These are phyloP conservation scores for Polymyxa betae DNA, from an alignment of 208 protist species.

Conservation along the genomic window DNA sequence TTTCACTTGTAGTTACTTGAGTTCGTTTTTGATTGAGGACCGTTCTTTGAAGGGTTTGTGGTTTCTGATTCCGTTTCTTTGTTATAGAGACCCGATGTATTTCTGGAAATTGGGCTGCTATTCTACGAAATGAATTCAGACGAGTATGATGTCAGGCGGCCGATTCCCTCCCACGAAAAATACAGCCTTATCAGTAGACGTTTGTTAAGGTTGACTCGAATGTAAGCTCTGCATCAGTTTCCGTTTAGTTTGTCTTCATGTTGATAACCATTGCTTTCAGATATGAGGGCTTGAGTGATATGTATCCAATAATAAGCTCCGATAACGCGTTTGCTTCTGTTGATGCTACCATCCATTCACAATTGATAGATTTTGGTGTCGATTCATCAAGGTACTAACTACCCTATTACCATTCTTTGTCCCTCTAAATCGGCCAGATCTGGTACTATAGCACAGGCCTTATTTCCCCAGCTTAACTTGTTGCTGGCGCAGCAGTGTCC, in stretches of 20 bases:
- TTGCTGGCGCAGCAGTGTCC: too few species aligned
- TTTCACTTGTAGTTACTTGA: background rate
- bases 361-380: background rate
- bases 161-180: background rate
- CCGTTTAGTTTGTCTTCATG: background rate
- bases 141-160: background rate
- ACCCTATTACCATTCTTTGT: too few species aligned
- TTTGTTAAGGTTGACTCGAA: background rate
- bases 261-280: background rate
- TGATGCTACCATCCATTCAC: background rate
- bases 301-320: background rate
- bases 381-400: background rate
- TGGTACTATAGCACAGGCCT: too few species aligned
- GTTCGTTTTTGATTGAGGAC: background rate
- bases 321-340: background rate
- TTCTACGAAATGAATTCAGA: background rate
- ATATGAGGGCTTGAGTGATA: constrained; percentile 1
- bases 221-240: background rate
- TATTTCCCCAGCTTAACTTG: too few species aligned
- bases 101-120: background rate
- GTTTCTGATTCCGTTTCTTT: too few species aligned
- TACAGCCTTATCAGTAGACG: background rate
- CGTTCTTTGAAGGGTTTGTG: too few species aligned
- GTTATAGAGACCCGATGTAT: background rate
- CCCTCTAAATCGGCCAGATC: too few species aligned